Conservation (phyloP, 768 basidiomycete species). For the Suillus lakei region DNA sequence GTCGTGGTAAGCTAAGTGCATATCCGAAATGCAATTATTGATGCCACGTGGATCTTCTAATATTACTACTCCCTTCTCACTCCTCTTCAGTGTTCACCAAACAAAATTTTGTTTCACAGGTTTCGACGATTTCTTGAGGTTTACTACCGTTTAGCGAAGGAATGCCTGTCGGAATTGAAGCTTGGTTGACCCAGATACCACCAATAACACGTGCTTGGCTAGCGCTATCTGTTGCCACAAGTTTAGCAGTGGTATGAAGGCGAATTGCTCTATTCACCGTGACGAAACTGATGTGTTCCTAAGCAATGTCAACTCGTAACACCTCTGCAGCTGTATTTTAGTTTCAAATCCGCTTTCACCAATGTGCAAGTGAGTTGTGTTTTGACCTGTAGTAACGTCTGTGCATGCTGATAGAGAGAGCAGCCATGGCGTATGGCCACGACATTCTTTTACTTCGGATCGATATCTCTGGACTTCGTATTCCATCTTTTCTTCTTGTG, state of each 20-base stretch:
- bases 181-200: constrained; percentile 90
- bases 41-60: neutral
- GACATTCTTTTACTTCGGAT: constrained; percentile 96
- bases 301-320: constrained; percentile 95
- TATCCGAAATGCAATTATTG: neutral
- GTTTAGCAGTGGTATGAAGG: constrained; percentile 81
- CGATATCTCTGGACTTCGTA: constrained; percentile 90
- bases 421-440: constrained; percentile 89
- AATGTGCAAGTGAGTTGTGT: constrained; percentile 70
- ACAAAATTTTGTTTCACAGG: neutral
- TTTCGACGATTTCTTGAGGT: constrained; percentile 1
- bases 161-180: constrained; percentile 88
- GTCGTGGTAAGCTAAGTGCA: neutral
- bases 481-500: constrained; percentile 99
- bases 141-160: constrained; percentile 8
- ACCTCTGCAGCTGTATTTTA: constrained; percentile 92
- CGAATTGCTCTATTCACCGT: neutral
- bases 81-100: neutral
- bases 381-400: constrained; percentile 8
- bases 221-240: constrained; percentile 74
- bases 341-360: constrained; percentile 80
- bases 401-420: constrained; percentile 18
- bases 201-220: constrained; percentile 92
- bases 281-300: constrained; percentile 12
- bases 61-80: neutral